Conservation (phyloP, 768 basidiomycete species). For the Phaeotremella fagi region DNA sequence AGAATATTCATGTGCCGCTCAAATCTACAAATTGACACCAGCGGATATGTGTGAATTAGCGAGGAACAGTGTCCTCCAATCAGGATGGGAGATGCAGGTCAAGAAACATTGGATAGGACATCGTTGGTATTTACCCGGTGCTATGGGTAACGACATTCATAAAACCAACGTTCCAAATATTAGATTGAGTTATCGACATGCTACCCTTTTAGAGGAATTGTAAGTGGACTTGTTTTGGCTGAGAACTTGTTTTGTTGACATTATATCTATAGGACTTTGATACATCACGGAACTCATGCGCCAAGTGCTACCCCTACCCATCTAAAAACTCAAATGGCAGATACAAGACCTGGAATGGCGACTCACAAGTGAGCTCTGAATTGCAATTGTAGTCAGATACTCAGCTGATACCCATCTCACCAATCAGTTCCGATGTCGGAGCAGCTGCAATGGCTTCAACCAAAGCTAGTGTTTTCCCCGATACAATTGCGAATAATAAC, state of each 20-base stretch:
- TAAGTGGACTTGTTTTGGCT: slow-evolving; percentile 13
- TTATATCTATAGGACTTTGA: slow-evolving; percentile 21
- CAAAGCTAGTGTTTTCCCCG: slow-evolving; percentile 2
- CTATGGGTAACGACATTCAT: slow-evolving; percentile 90
- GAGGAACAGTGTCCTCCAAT: slow-evolving; percentile 94
- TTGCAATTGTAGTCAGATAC: neutral
- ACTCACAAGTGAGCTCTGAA: neutral
- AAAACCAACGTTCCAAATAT: slow-evolving; percentile 99
- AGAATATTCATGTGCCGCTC: slow-evolving; percentile 96
- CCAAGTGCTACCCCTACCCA: slow-evolving; percentile 34
- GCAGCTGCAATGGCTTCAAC: slow-evolving; percentile 39
- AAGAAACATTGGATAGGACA: slow-evolving; percentile 77
- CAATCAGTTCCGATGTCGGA: slow-evolving; percentile 27
- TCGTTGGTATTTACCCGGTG: slow-evolving; percentile 87
- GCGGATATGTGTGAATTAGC: slow-evolving; percentile 82
- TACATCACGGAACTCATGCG: slow-evolving; percentile 33
- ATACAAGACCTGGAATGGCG: slow-evolving; percentile 13
- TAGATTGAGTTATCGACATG: slow-evolving; percentile 82
- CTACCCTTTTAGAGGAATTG: slow-evolving; percentile 81
- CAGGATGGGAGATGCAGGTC: slow-evolving; percentile 97
- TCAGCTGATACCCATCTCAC: too few relatives aligned
- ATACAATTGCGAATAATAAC: neutral
- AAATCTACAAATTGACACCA: slow-evolving; percentile 92
- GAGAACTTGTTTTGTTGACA: slow-evolving; percentile 2
- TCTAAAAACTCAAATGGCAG: slow-evolving; percentile 12